Evolutionary conservation across 257 asterid genomes (phyloP).

Genomic region (Cordia subcordata): DNA sequence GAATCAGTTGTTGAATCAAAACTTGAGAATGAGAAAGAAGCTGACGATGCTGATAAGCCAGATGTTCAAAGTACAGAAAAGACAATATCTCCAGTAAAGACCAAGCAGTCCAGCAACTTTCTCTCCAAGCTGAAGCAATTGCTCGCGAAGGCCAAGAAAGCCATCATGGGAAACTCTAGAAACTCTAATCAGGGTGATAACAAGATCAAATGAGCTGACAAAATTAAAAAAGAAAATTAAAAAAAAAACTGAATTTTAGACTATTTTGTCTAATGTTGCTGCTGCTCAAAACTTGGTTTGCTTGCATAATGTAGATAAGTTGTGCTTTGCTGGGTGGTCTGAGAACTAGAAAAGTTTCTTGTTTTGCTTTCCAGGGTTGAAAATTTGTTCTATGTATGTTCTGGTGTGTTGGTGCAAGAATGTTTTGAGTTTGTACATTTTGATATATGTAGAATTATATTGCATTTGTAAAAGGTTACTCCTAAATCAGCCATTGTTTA

Average conservation of each 20-base stretch:
- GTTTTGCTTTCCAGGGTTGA: background rate
- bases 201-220: conserved; percentile 20
- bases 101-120: conserved; percentile 52
- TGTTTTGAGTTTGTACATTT: too few species aligned
- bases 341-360: background rate
- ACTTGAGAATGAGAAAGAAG: conserved; percentile 25
- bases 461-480: background rate
- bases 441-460: too few species aligned
- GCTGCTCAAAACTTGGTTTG: background rate
- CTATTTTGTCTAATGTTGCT: background rate
- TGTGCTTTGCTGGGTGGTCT: background rate
- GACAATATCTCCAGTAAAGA: conserved; percentile 35
- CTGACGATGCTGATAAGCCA: conserved; percentile 21
- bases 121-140: conserved; percentile 84
- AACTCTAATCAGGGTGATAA: conserved; percentile 47
- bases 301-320: background rate
- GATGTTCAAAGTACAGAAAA: conserved; percentile 23
- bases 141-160: conserved; percentile 87
- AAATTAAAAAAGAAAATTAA: conserved; percentile 15
- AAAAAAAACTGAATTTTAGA: background rate
- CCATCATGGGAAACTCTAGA: conserved; percentile 70
- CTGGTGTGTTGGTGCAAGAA: too few species aligned
- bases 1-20: conserved; percentile 20
- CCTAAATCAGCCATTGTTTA: background rate
- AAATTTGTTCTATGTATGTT: too few species aligned